phyloP scores from a whole-genome alignment of 202 grass and related monocot genomes.

The Digitaria exilis region DNA sequence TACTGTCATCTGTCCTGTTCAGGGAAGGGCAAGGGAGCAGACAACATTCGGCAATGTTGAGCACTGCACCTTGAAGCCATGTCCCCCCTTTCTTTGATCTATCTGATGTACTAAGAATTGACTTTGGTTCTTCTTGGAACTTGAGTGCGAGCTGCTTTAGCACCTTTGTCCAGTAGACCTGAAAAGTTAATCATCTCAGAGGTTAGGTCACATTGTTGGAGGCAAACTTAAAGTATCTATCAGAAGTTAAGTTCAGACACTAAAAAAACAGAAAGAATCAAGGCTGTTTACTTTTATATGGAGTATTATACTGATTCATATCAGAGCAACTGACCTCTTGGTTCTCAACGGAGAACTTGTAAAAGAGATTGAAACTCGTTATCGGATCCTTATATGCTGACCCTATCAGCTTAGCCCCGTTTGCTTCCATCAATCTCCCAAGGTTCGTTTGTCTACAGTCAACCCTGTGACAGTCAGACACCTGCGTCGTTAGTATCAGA shows the following conservation, averaged over 20 bases:
- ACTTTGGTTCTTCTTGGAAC: slow-evolving; percentile 61
- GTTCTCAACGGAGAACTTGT: slow-evolving; percentile 59
- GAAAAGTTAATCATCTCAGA: slow-evolving; percentile 8
- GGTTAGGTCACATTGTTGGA: not conserved
- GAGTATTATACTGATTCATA: not conserved
- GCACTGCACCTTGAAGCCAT: slow-evolving; percentile 71
- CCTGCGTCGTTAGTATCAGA: not conserved
- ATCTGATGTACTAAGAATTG: slow-evolving; percentile 66
- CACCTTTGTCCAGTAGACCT: slow-evolving; percentile 81
- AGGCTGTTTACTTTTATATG: not conserved
- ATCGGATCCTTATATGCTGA: slow-evolving; percentile 77
- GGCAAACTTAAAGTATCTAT: not conserved
- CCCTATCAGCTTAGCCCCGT: slow-evolving; percentile 67
- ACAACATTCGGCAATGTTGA: slow-evolving; percentile 96
- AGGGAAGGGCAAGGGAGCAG: slow-evolving; percentile 61
- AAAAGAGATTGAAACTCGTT: slow-evolving; percentile 64
- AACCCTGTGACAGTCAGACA: slow-evolving; percentile 43
- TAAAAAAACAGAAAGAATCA: not conserved
- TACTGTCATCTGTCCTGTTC: slow-evolving; percentile 78
- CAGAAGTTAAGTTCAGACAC: not conserved
- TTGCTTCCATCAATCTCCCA: slow-evolving; percentile 75
- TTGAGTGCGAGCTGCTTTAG: slow-evolving; percentile 66
- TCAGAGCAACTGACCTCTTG: slow-evolving; percentile 64
- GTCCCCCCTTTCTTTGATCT: slow-evolving; percentile 67
- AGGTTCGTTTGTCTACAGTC: slow-evolving; percentile 75